Evolutionary conservation across 1,284 basidiomycete genomes (phyloP).

Genomic region (Fistulina hepatica): DNA sequence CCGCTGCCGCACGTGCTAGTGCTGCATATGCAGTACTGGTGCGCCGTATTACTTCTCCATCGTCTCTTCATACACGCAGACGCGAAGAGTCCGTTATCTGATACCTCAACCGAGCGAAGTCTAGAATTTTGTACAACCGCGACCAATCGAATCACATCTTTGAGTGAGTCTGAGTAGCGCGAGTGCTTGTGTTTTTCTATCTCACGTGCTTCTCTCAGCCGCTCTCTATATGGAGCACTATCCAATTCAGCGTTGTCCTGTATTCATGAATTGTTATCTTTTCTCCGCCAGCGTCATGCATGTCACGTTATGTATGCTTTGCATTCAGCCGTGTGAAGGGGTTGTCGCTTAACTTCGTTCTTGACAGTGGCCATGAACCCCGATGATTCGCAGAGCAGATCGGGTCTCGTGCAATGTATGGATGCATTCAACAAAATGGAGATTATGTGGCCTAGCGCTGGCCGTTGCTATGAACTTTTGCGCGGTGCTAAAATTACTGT

Average conservation of each 20-base stretch:
- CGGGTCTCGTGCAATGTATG: constrained; percentile 61
- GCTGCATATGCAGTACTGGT: constrained; percentile 83
- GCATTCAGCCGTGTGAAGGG: constrained; percentile 2
- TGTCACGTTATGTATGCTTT: constrained; percentile 44
- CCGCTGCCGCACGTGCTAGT: constrained; percentile 58
- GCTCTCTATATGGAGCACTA: constrained; percentile 52
- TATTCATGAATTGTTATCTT: constrained; percentile 72
- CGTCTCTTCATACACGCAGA: constrained; percentile 58
- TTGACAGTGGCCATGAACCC: constrained; percentile 47
- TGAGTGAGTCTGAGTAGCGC: constrained; percentile 34
- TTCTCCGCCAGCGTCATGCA: constrained; percentile 82
- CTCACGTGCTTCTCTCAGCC: constrained; percentile 26
- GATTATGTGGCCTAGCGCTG: constrained; percentile 67
- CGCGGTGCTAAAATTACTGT: constrained; percentile 48
- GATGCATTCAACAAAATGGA: constrained; percentile 59
- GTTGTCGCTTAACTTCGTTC: constrained; percentile 2
- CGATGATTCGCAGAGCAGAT: constrained; percentile 53
- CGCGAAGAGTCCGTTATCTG: constrained; percentile 4
- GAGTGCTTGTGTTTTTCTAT: background rate
- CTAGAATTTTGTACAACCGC: constrained; percentile 63
- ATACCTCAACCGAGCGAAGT: constrained; percentile 37
- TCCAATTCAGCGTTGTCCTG: constrained; percentile 51
- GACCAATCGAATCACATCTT: constrained; percentile 70
- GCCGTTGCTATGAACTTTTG: constrained; percentile 62
- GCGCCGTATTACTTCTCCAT: constrained; percentile 66